phyloP scores from a whole-genome alignment of 2,329 filamentous ascomycete genomes.

The Huntiella decipiens region DNA sequence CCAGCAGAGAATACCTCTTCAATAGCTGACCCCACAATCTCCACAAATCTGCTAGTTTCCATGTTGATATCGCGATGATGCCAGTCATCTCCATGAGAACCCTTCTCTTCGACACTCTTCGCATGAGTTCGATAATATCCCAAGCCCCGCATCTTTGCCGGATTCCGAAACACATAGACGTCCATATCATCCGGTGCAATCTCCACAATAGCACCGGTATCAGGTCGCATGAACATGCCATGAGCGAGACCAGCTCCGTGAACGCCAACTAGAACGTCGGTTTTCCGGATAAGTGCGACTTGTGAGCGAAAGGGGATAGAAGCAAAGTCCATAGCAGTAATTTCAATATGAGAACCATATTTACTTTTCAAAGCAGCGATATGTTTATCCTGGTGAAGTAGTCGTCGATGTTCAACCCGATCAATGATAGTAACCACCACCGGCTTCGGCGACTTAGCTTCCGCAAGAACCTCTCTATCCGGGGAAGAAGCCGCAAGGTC shows the following conservation, averaged over 20 bases:
- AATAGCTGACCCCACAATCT: slow-evolving; percentile 6
- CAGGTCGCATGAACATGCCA: slow-evolving; percentile 21
- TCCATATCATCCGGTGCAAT: slow-evolving; percentile 19
- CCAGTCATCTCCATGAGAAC: slow-evolving; percentile 1
- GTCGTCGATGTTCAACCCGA: slow-evolving; percentile 17
- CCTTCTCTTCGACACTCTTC: slow-evolving; percentile 7
- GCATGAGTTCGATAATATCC: slow-evolving; percentile 22
- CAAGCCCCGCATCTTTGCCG: slow-evolving; percentile 21
- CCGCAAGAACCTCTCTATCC: not conserved
- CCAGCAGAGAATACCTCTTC: slow-evolving; percentile 2
- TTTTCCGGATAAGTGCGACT: slow-evolving; percentile 18
- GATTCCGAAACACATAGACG: slow-evolving; percentile 20
- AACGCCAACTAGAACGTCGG: slow-evolving; percentile 24
- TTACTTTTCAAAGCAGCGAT: slow-evolving; percentile 14
- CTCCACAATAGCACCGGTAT: slow-evolving; percentile 21
- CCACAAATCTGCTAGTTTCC: not conserved
- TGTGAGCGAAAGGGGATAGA: slow-evolving; percentile 21
- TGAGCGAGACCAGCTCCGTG: slow-evolving; percentile 27
- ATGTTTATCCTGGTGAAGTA: slow-evolving; percentile 16
- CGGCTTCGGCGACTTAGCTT: slow-evolving; percentile 11
- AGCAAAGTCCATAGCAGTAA: slow-evolving; percentile 21
- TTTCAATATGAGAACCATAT: slow-evolving; percentile 12
- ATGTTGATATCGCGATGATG: slow-evolving; percentile 4
- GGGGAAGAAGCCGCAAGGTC: not conserved
- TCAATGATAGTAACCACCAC: slow-evolving; percentile 20